Percentiles rank a stretch among this genome's conserved stretches.
These are phyloP conservation scores for Lasiosphaeria hispida DNA, from an alignment of 495 filamentous ascomycete genomes.

Conservation along the genomic window DNA sequence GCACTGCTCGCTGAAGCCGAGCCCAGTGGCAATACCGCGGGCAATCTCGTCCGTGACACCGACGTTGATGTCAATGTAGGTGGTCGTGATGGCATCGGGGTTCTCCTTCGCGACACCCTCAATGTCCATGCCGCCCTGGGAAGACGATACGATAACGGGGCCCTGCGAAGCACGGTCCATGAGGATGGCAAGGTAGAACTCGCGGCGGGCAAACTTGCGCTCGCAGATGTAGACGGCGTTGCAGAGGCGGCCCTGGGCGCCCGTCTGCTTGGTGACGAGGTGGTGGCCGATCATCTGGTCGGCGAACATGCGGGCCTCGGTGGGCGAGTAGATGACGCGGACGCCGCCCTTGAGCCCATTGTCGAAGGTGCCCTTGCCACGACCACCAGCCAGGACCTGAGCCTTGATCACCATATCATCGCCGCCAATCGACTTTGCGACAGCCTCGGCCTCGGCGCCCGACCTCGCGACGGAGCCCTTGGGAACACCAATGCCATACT, in stretches of 20 bases:
- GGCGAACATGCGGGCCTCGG: slow-evolving; percentile 91
- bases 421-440: slow-evolving; percentile 84
- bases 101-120: slow-evolving; percentile 97
- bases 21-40: slow-evolving; percentile 79
- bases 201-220: slow-evolving; percentile 97
- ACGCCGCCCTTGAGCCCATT: slow-evolving; percentile 99
- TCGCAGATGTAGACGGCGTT: slow-evolving; percentile 98
- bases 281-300: slow-evolving; percentile 99
- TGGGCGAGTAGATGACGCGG: slow-evolving; percentile 90
- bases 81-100: slow-evolving; percentile 91
- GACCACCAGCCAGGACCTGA: slow-evolving; percentile 94
- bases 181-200: slow-evolving; percentile 97
- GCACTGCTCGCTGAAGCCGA: slow-evolving; percentile 97
- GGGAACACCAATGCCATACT: slow-evolving; percentile 95
- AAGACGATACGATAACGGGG: slow-evolving; percentile 94
- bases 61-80: slow-evolving; percentile 86
- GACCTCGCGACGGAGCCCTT: slow-evolving; percentile 80
- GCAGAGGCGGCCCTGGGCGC: slow-evolving; percentile 84
- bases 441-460: slow-evolving; percentile 82
- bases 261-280: slow-evolving; percentile 99
- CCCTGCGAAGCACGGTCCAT: slow-evolving; percentile 93
- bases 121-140: slow-evolving; percentile 98
- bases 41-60: slow-evolving; percentile 97
- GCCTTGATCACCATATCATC: slow-evolving; percentile 99
- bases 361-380: slow-evolving; percentile 95